These are phyloP conservation scores for Myxozyma neotropica DNA, from an alignment of 805 yeast genomes.

Conservation along the genomic window DNA sequence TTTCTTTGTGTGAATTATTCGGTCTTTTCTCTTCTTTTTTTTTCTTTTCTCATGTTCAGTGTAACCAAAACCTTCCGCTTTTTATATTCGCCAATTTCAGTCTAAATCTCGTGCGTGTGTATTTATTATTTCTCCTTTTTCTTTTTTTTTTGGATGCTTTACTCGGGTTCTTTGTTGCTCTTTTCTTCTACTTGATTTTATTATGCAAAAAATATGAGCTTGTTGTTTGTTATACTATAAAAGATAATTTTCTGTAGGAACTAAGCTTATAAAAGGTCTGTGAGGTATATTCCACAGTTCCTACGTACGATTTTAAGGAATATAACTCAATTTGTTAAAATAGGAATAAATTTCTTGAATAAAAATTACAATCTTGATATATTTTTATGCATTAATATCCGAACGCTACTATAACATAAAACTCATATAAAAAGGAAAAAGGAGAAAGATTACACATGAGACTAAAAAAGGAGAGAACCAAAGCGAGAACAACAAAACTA, in stretches of 20 bases:
- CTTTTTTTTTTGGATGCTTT: background rate
- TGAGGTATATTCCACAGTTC: no score
- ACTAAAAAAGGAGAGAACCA: background rate
- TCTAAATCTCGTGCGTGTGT: background rate
- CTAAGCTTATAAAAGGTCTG: no score
- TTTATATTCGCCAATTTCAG: background rate
- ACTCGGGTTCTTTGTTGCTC: background rate
- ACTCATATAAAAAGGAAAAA: background rate
- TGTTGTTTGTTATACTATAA: no score
- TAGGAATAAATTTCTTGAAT: background rate
- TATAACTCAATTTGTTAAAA: no score
- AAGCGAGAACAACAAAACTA: background rate
- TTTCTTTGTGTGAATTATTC: background rate
- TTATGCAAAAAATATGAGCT: no score
- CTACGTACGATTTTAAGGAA: no score
- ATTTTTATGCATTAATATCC: slow-evolving; percentile 1
- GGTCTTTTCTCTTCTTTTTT: background rate
- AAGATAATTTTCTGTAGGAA: no score
- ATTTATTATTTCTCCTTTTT: background rate
- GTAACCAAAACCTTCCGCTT: background rate
- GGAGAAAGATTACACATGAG: background rate
- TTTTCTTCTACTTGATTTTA: background rate
- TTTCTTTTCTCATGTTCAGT: background rate
- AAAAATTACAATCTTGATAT: no score
- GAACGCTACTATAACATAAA: background rate